A percentile compares a stretch with the other conserved stretches of the same genome.
These are phyloP conservation scores for Cyclotella distinguenda DNA, from an alignment of 108 stramenopile species.

Conservation along the genomic window DNA sequence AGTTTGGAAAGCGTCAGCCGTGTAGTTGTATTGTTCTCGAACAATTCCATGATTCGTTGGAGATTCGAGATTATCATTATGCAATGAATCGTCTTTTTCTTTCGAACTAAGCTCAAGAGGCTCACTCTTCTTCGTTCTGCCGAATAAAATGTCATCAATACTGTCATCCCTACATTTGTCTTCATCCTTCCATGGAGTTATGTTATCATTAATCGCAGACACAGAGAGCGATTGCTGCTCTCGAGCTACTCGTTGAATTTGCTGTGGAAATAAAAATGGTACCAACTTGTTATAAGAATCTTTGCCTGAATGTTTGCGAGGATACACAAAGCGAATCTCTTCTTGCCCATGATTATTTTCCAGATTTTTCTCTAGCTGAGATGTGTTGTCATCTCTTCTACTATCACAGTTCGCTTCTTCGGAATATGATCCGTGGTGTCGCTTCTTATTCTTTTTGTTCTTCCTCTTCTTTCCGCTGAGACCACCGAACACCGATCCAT, in stretches of 20 bases:
- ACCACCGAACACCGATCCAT: constrained; percentile 20
- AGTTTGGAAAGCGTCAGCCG: no score
- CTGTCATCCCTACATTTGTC: constrained; percentile 14
- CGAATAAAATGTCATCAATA: constrained; percentile 39
- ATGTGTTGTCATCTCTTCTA: background rate
- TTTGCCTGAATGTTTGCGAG: constrained; percentile 7
- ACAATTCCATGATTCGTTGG: no score
- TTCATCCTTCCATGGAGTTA: background rate
- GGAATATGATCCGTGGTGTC: background rate
- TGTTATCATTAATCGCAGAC: background rate
- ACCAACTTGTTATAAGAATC: constrained; percentile 6
- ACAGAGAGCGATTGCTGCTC: background rate
- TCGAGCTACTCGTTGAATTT: background rate
- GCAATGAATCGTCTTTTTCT: background rate
- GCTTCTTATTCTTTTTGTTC: constrained; percentile 17
- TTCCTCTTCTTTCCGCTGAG: constrained; percentile 22
- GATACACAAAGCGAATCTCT: constrained; percentile 33
- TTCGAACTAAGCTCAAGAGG: background rate
- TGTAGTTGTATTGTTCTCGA: no score
- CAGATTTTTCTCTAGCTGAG: background rate
- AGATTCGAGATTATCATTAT: background rate
- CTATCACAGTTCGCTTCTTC: background rate
- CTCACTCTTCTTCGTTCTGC: background rate
- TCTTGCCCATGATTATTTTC: constrained; percentile 1
- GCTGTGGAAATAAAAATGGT: constrained; percentile 19